Evolutionary conservation across 352 stramenopile genomes (phyloP), one percentile per base, ranked within the genome.

Genomic region (Pythium insidiosum): DNA sequence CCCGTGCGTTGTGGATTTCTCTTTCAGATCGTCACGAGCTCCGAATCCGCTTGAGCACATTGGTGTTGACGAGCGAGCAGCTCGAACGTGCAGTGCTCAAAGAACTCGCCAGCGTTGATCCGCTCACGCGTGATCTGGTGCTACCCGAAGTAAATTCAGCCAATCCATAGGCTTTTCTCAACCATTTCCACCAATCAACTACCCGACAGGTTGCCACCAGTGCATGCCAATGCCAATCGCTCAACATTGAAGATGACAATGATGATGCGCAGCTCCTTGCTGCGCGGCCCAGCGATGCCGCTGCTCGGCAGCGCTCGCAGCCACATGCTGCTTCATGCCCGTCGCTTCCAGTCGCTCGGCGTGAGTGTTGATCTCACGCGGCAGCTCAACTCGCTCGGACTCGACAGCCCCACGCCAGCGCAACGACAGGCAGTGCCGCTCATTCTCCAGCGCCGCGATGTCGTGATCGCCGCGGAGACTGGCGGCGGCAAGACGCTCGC

Each of bases 401-500:
- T 87, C 22, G 50, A 38, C 5, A 55, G 36, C n/a, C 78, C 78
- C 15, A 87, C 73, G 9, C 40, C 66, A 21, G 69, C 60, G 11
- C 78, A 90, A 43, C 41, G 36, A 11, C 21, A 71, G 53, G 74
- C 73, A 21, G 81, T 91, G 51, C 78, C 75, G 15, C 29, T 61
- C 18, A 68, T 79, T 35, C 38, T 88, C 6, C 36, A 50, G 2
- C 53, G 62, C n/a, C 34, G 18, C 36, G 73, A 97, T 62, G 71
- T 97, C 16, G 82, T 98, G 16, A 66, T 99, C 36, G 94, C 96
- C 21, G 88, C 79, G 12, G 93, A 98, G 55, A 99, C 95, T 0
- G 95, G 95, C 33, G 86, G 70, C 43, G 94, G 94, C 40, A 99
- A 99, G 65, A 99, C 95, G 24, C 69, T 99, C 36, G 79, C 93